Conservation (phyloP, 345 rosid species). For the Arabidopsis thaliana region TAIR10.1 NC_003075.7:401001-401500, state of each 20-base stretch:
- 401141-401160: not conserved
- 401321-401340: not conserved
- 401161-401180: not conserved
- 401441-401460: constrained; percentile 44
- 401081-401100: not conserved
- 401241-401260: constrained; percentile 44
- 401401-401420: constrained; percentile 57
- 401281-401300: not conserved
- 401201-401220: constrained; percentile 14
- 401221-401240: constrained; percentile 54
- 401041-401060: not conserved
- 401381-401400: constrained; percentile 40
- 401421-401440: constrained; percentile 56
- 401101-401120: constrained; percentile 5
- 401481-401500: constrained; percentile 78
- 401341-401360: constrained; percentile 29
- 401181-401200: not conserved
- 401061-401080: not conserved
- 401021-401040: not conserved
- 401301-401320: not conserved
- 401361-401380: constrained; percentile 39
- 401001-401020: not conserved
- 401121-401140: not conserved
- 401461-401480: constrained; percentile 81
- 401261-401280: constrained; percentile 38